Evolutionary conservation across 73 alveolate genomes (phyloP), one percentile per base, ranked within the genome.

Genomic region (Uronychia setigera): DNA sequence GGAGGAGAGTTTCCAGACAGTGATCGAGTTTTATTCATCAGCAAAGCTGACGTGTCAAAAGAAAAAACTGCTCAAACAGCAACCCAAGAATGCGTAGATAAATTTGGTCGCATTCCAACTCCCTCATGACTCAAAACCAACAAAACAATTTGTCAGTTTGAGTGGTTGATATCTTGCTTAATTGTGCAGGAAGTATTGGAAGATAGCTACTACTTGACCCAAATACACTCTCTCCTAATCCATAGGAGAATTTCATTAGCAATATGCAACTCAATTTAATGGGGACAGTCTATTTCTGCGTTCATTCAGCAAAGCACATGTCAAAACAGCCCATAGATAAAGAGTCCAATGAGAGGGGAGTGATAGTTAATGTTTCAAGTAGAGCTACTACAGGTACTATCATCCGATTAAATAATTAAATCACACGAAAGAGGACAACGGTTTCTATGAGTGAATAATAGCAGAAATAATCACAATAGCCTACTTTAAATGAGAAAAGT

Each of bases 111-210:
- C 33, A n/a, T n/a, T n/a, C n/a, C n/a, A n/a, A n/a, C n/a, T n/a
- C n/a, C n/a, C n/a, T n/a, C n/a, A n/a, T n/a, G n/a, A n/a, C n/a
- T n/a, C n/a, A n/a, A n/a, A n/a, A n/a, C n/a, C n/a, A n/a, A n/a
- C n/a, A n/a, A n/a, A n/a, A n/a, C n/a, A n/a, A n/a, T n/a, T n/a
- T n/a, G n/a, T n/a, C n/a, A n/a, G n/a, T n/a, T n/a, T n/a, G n/a
- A n/a, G n/a, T n/a, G n/a, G 77, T 96, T 46, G 96, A 96, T 74
- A 85, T 88, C 33, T 95, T 93, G 29, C 88, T 96, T 13, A 94
- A 95, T 77, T 95, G 98, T 60, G 99, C 99, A 28, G 99, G 99
- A 31, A 88, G 95, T 60, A 85, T 94, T 32, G 67, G n/a, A n/a
- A 46, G 67, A 46, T 11, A 19, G n/a, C 67, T 46, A 5, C 67